Evolutionary conservation across 495 filamentous ascomycete genomes (phyloP).

Genomic region (Penicillium egyptiacum): DNA sequence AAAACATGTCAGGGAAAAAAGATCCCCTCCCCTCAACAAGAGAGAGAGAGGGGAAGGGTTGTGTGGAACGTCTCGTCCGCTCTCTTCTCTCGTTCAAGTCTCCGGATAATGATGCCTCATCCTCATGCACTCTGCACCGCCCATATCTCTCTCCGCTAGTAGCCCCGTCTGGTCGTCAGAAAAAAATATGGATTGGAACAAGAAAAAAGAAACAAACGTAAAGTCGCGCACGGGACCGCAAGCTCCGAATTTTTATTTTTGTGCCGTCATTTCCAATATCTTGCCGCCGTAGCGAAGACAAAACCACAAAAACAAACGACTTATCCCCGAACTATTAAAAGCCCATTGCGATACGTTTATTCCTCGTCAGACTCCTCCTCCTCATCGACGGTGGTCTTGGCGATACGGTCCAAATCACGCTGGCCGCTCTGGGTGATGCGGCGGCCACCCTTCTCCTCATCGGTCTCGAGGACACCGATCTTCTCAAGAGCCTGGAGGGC

Average conservation of each 20-base stretch:
- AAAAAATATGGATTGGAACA: constrained; percentile 21
- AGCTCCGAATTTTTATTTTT: constrained; percentile 36
- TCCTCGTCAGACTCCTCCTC: constrained; percentile 54
- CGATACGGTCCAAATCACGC: constrained; percentile 94
- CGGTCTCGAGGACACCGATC: constrained; percentile 94
- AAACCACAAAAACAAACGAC: constrained; percentile 37
- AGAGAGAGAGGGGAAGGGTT: constrained; percentile 13
- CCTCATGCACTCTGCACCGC: constrained; percentile 30
- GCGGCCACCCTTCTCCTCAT: constrained; percentile 96
- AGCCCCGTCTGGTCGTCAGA: constrained; percentile 36
- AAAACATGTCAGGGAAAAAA: constrained; percentile 28
- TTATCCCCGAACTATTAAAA: constrained; percentile 23
- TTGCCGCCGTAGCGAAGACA: constrained; percentile 26
- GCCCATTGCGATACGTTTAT: constrained; percentile 46
- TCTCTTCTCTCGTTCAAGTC: constrained; percentile 30
- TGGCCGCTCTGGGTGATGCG: constrained; percentile 95
- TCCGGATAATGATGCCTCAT: constrained; percentile 23
- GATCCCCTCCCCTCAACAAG: constrained; percentile 19
- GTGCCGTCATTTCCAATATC: constrained; percentile 28
- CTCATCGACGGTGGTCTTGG: constrained; percentile 55
- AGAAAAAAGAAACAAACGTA: constrained; percentile 31
- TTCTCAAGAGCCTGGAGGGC: constrained; percentile 95
- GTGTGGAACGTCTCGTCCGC: constrained; percentile 27
- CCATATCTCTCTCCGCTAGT: constrained; percentile 31
- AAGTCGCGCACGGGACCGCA: constrained; percentile 30